Percentiles rank a stretch among this genome's conserved stretches.
phyloP scores from a whole-genome alignment of 257 asterid genomes.

The Rubia yunnanensis region DNA sequence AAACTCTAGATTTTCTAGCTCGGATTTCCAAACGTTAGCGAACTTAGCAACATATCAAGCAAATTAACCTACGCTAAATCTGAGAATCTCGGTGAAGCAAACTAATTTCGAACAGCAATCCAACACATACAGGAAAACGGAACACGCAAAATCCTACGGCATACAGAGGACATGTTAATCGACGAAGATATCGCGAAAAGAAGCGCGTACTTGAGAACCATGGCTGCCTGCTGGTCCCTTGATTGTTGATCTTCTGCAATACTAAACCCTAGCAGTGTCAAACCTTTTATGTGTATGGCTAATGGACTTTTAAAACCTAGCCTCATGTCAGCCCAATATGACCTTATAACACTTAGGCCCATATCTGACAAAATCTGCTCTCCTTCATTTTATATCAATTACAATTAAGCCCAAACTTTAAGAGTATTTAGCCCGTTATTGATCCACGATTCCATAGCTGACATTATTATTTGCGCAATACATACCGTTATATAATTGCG shows the following conservation, averaged over 20 bases:
- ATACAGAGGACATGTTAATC: not conserved
- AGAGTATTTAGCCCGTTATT: not conserved
- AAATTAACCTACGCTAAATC: too few species aligned
- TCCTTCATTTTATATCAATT: not conserved
- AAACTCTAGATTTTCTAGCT: not conserved
- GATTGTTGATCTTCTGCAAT: not conserved
- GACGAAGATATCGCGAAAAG: not conserved
- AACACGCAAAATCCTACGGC: not conserved
- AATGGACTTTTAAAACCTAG: not conserved
- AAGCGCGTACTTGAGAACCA: slow-evolving; percentile 33
- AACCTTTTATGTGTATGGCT: not conserved
- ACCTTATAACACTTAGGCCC: not conserved
- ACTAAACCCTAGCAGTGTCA: slow-evolving; percentile 3
- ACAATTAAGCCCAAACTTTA: not conserved
- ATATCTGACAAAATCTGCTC: too few species aligned
- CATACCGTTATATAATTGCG: too few species aligned
- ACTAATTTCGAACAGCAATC: not conserved
- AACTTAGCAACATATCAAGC: too few species aligned
- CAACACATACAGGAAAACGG: not conserved
- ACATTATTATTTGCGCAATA: not conserved
- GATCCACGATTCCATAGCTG: not conserved
- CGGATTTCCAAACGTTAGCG: too few species aligned
- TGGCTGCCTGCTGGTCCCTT: slow-evolving; percentile 3
- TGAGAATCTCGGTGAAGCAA: not conserved
- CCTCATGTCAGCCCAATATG: not conserved